Evolutionary conservation across 371 early-diverging fungal species (phyloP).

Genomic region (Saksenaea oblongispora): DNA sequence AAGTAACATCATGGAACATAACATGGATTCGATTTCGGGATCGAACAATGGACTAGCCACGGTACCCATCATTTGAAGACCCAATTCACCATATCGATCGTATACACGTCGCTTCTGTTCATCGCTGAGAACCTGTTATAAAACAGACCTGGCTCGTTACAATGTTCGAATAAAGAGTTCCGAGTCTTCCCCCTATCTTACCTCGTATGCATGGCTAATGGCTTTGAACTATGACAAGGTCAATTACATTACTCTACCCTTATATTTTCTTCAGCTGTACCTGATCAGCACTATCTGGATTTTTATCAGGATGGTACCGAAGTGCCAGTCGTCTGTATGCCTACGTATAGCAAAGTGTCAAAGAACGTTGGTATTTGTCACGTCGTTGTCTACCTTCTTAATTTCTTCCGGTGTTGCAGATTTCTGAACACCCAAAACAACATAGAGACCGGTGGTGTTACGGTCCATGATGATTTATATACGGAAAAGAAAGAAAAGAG

Average conservation of each 20-base stretch:
- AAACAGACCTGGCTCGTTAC: neutral
- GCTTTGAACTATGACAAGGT: conserved; percentile 61
- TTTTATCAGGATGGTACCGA: conserved; percentile 82
- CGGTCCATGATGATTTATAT: conserved; percentile 35
- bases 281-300: conserved; percentile 55
- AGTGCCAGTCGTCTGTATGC: conserved; percentile 62
- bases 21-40: conserved; percentile 71
- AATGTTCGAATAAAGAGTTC: neutral
- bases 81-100: conserved; percentile 88
- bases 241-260: neutral
- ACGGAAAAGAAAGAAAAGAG: conserved; percentile 6
- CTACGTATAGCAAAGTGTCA: conserved; percentile 4
- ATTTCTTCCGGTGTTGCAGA: conserved; percentile 66
- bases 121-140: conserved; percentile 54
- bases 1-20: conserved; percentile 65
- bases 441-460: conserved; percentile 54
- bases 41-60: conserved; percentile 76
- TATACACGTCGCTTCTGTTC: conserved; percentile 79
- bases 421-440: conserved; percentile 60
- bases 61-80: conserved; percentile 78
- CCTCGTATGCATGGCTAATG: conserved; percentile 84
- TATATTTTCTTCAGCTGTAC: conserved; percentile 20
- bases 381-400: conserved; percentile 45
- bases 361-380: neutral
- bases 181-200: conserved; percentile 17